Base-by-base conservation (phyloP, 1,139 yeast genomes). In the Geotrichum europaeum region DNA sequence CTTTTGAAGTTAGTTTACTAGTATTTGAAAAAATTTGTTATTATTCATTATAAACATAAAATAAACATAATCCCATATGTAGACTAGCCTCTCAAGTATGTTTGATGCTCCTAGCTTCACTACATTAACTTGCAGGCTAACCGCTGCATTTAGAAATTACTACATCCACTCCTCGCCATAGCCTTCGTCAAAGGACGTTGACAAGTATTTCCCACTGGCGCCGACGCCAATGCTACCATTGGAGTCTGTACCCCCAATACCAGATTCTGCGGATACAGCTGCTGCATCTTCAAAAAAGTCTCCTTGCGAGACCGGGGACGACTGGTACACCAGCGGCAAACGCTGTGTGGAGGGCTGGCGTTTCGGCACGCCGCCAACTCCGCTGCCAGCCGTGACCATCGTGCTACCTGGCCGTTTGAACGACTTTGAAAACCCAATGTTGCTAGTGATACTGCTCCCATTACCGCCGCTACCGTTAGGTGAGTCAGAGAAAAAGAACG, bases 201-300 rank as follows among this genome's bases (percentile, higher is more conserved):
- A 36, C 18, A 52, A 40, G n/a, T 40, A 50, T 25, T 12, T 32
- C 3, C 49, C 52, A 49, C 34, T 49, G 5, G 18, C 9, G 9
- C 32, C 32, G 32, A 28, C 32, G 9, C 9, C 9, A 28, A 9
- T 28, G 10, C 32, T n/a, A 49, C 20, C n/a, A 49, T 18, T 49
- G 52, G 18, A 7, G 15, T 49, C 32, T 9, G 20, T n/a, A 36
- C 43, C 43, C 40, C 32, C 32, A 34, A 54, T 49, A 2, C 57
- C 47, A 18, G 43, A 32, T 4, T 51, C 40, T 22, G 60, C 53
- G n/a, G 57, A 50, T 13, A 34, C 30, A 5, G 34, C 43, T 24
- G 55, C 58, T n/a, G 60, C 24, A 18, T 45, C 52, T 3, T 60
- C 60, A 12, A 52, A 45, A 34, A 54, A 54, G 40, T 54, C 56